Evolutionary conservation across 768 basidiomycete species (phyloP).

Genomic region (Hericium coralloides): DNA sequence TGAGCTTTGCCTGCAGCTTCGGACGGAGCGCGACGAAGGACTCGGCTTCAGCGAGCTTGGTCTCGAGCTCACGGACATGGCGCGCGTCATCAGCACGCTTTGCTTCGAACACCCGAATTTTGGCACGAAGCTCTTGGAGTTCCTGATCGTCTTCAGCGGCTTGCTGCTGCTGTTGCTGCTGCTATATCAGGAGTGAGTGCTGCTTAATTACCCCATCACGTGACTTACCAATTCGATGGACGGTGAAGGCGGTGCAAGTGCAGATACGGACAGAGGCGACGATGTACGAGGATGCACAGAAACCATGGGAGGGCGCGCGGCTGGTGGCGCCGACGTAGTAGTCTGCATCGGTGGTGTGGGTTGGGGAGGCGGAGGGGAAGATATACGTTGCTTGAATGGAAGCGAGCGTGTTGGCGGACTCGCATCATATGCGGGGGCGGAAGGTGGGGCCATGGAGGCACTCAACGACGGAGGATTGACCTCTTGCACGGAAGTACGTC

Average conservation of each 20-base stretch:
- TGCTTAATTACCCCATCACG: too few species aligned
- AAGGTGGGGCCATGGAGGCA: conserved; percentile 21
- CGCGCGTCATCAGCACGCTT: conserved; percentile 83
- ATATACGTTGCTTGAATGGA: conserved; percentile 24
- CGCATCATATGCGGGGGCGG: conserved; percentile 20
- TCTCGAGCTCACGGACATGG: conserved; percentile 76
- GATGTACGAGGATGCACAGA: conserved; percentile 7
- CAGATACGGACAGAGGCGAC: neutral
- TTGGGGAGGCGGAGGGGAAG: conserved; percentile 19
- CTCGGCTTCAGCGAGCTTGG: conserved; percentile 76
- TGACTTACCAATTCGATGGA: conserved; percentile 1
- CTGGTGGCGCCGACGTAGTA: neutral
- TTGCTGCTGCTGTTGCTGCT: neutral
- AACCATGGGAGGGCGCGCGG: conserved; percentile 10
- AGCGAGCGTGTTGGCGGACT: conserved; percentile 10
- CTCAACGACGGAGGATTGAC: conserved; percentile 16
- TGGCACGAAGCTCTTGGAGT: conserved; percentile 73
- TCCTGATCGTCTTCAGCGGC: conserved; percentile 39
- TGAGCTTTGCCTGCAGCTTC: conserved; percentile 85
- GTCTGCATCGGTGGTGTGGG: conserved; percentile 1
- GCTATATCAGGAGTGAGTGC: too few species aligned
- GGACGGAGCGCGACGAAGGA: conserved; percentile 77
- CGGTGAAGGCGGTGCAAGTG: conserved; percentile 2
- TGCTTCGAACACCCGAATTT: conserved; percentile 77
- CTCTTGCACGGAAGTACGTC: conserved; percentile 30